phyloP scores from a whole-genome alignment of 805 yeast species.

The Ogataea thermomethanolica region DNA sequence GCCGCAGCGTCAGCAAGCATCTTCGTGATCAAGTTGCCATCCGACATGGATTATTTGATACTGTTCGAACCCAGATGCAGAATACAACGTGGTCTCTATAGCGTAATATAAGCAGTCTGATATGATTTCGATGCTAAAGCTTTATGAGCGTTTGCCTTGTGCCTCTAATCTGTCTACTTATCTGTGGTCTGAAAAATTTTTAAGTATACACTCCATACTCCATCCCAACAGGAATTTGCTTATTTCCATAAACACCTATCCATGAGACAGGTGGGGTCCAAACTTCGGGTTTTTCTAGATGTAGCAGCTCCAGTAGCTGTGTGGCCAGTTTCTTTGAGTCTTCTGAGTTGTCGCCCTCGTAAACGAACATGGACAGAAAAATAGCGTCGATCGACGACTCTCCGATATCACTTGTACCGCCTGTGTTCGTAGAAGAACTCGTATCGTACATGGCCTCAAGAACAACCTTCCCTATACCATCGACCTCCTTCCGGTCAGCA shows the following conservation, averaged over 20 bases:
- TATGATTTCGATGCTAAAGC: conserved; percentile 1
- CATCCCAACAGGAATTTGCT: conserved; percentile 59
- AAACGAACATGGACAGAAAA: conserved; percentile 48
- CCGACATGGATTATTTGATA: conserved; percentile 10
- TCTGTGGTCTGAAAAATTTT: conserved; percentile 9
- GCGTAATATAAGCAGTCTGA: conserved; percentile 4
- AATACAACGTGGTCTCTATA: conserved; percentile 3
- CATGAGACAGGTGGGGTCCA: conserved; percentile 72
- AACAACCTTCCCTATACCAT: conserved; percentile 7
- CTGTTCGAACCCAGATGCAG: conserved; percentile 3
- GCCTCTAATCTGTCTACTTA: conserved; percentile 6
- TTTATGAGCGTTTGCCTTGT: conserved; percentile 1
- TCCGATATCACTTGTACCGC: no score
- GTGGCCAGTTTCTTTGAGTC: conserved; percentile 61
- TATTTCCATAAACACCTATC: conserved; percentile 80
- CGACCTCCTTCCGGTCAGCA: conserved; percentile 13
- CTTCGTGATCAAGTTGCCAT: conserved; percentile 28
- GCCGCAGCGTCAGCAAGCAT: conserved; percentile 34
- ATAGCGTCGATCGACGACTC: conserved; percentile 9
- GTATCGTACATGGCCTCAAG: conserved; percentile 3
- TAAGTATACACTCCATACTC: conserved; percentile 70
- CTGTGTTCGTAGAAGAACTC: no score
- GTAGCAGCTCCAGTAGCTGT: conserved; percentile 29
- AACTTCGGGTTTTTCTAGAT: background rate
- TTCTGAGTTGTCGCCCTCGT: conserved; percentile 83